Evolutionary conservation across 1,139 yeast species (phyloP).

Genomic region (Yamadazyma triangularis): DNA sequence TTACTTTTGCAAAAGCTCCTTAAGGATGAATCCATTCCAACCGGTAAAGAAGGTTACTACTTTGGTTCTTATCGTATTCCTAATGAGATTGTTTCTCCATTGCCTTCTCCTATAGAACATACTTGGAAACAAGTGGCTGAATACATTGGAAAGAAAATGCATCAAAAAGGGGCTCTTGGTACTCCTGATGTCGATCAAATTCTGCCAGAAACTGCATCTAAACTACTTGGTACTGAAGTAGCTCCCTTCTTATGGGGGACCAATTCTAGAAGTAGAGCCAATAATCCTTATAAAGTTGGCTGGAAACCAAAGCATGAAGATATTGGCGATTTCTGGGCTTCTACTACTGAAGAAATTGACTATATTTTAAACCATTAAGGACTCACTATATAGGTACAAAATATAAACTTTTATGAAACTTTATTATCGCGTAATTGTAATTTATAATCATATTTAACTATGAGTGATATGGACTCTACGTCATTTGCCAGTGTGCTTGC

Average conservation of each 20-base stretch:
- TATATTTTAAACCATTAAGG: slow-evolving; percentile 3
- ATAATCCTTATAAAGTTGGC: slow-evolving; percentile 20
- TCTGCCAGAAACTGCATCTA: slow-evolving; percentile 13
- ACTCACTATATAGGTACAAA: too few relatives aligned
- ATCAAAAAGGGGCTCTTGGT: slow-evolving; percentile 11
- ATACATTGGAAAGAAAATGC: slow-evolving; percentile 17
- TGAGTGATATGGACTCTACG: slow-evolving; percentile 38
- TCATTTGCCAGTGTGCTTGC: slow-evolving; percentile 64
- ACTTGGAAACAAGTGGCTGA: slow-evolving; percentile 28
- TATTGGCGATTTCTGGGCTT: slow-evolving; percentile 13
- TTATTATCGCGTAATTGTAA: too few relatives aligned
- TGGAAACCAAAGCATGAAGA: slow-evolving; percentile 18
- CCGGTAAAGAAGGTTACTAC: slow-evolving; percentile 32
- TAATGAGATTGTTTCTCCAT: slow-evolving; percentile 13
- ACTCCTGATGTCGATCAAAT: slow-evolving; percentile 16
- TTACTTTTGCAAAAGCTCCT: slow-evolving; percentile 20
- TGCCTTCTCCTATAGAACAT: slow-evolving; percentile 21
- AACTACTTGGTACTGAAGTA: slow-evolving; percentile 12
- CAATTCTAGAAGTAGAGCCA: slow-evolving; percentile 26
- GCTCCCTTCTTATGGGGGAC: slow-evolving; percentile 27
- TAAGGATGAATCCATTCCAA: slow-evolving; percentile 18
- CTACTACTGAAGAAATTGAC: slow-evolving; percentile 13
- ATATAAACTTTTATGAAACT: too few relatives aligned
- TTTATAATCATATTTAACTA: too few relatives aligned
- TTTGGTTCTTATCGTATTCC: slow-evolving; percentile 22